Percentiles rank a stretch among this genome's conserved stretches.
Conservation (phyloP, 805 yeast genomes). For the Yamadazyma phyllophila region DNA sequence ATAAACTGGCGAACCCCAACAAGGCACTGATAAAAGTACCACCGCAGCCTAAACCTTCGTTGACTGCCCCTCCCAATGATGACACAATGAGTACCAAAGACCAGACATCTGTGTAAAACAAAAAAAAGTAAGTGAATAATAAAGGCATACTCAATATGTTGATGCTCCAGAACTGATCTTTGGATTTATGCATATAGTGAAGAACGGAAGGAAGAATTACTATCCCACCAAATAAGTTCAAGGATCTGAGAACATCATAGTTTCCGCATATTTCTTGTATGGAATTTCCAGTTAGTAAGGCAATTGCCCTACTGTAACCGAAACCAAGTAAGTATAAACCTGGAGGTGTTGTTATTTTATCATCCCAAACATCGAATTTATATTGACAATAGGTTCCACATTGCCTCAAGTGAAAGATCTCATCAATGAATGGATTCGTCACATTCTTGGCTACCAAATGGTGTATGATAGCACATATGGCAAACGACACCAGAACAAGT, state of each 20-base stretch:
- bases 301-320: conserved; percentile 34
- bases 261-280: conserved; percentile 16
- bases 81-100: conserved; percentile 66
- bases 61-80: conserved; percentile 31
- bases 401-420: conserved; percentile 82
- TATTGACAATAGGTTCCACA: conserved; percentile 63
- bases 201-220: conserved; percentile 50
- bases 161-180: conserved; percentile 23
- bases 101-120: conserved; percentile 95
- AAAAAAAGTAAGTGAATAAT: conserved; percentile 64
- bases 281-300: background rate
- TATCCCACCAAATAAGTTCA: conserved; percentile 68
- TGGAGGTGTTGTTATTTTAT: conserved; percentile 95
- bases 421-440: conserved; percentile 57
- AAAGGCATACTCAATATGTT: conserved; percentile 59
- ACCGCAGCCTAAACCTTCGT: conserved; percentile 11
- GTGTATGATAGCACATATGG: conserved; percentile 14
- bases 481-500: background rate
- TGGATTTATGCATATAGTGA: conserved; percentile 10
- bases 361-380: conserved; percentile 70
- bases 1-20: conserved; percentile 60
- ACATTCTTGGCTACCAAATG: conserved; percentile 21
- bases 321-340: conserved; percentile 66
- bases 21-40: conserved; percentile 43
- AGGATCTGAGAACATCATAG: conserved; percentile 27